A percentile compares a stretch with the other conserved stretches of the same genome.
These are phyloP conservation scores for Phaeodactylum tricornutum DNA, from an alignment of 108 stramenopile species.

Conservation along the genomic window DNA sequence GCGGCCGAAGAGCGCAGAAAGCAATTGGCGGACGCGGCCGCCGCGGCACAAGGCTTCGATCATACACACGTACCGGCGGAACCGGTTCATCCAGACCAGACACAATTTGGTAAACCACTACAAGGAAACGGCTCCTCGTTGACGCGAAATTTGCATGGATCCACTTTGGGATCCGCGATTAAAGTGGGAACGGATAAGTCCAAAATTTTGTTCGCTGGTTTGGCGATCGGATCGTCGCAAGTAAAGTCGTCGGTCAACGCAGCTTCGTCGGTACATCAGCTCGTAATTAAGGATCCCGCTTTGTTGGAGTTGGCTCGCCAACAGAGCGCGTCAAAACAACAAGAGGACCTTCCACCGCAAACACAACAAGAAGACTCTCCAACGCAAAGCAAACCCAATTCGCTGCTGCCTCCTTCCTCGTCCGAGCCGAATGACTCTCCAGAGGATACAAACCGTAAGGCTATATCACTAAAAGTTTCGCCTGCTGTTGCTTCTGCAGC, in stretches of 20 bases:
- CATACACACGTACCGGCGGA: slow-evolving; percentile 3
- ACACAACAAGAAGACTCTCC: neutral
- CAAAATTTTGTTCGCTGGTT: slow-evolving; percentile 64
- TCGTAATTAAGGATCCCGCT: slow-evolving; percentile 27
- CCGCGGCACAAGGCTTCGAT: slow-evolving; percentile 22
- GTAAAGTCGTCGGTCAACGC: slow-evolving; percentile 50
- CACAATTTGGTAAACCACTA: slow-evolving; percentile 54
- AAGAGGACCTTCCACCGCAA: neutral
- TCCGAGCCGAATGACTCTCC: neutral
- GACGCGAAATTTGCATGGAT: slow-evolving; percentile 50
- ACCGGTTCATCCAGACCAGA: slow-evolving; percentile 12
- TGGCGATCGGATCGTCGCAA: slow-evolving; percentile 67
- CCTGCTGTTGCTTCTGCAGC: neutral
- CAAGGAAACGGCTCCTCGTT: slow-evolving; percentile 40
- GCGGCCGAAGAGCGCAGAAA: slow-evolving; percentile 41
- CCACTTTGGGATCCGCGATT: slow-evolving; percentile 47
- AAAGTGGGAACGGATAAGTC: slow-evolving; percentile 8
- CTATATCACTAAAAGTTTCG: neutral
- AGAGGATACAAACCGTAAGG: neutral
- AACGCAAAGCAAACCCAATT: neutral
- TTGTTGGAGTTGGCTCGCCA: neutral
- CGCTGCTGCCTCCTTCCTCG: neutral
- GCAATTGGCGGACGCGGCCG: slow-evolving; percentile 28
- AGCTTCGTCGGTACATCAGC: slow-evolving; percentile 53
- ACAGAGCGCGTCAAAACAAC: neutral